Base-by-base conservation (phyloP, 2,329 filamentous ascomycete genomes). In the Diaporthe australafricana region DNA sequence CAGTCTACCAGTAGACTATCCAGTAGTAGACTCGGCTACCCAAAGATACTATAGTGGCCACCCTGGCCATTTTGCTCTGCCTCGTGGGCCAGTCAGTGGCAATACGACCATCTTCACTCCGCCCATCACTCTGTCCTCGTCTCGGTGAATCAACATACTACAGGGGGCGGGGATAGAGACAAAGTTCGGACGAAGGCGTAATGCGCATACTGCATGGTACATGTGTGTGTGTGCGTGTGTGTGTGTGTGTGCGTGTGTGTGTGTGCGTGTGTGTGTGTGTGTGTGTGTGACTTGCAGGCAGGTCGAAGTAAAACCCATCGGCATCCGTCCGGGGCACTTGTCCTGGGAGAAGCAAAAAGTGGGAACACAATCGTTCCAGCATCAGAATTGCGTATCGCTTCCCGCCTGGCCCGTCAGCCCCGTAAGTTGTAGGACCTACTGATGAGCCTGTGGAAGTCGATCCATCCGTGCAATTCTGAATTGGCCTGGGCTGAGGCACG, bases 301-400 rank as follows among this genome's bases (percentile, higher is more conserved):
- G 42, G 42, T 20, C 30, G 17, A 35, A 20, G 27, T 35, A 20
- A 48, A 48, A 63, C 25, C 57, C 55, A 60, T 72, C 67, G 68
- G 71, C 22, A 62, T 60, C 70, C 66, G 68, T 66, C 57, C 32
- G 66, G 40, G 35, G 48, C 17, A 60, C 69, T 62, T 60, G 62
- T 71, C 70, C 70, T 67, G 63, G 45, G 56, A 65, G 32, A 17
- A 53, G 57, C 48, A 72, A 66, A 35, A n/a, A 63, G 63, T 68
- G 72, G 69, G 42, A 56, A 68, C 66, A n/a, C 22, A 14, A 45
- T 25, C 52, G 48, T 56, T 45, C 27, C 52, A 69, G 22, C 53
- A 38, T 69, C 53, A 57, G 55, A 50, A 68, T 20, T 48, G 66
- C 66, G 66, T 56, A 47, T 38, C 50, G 30, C 52, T 40, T 57